phyloP scores from a whole-genome alignment of 139 green algal species.

The Micractinium conductrix region DNA sequence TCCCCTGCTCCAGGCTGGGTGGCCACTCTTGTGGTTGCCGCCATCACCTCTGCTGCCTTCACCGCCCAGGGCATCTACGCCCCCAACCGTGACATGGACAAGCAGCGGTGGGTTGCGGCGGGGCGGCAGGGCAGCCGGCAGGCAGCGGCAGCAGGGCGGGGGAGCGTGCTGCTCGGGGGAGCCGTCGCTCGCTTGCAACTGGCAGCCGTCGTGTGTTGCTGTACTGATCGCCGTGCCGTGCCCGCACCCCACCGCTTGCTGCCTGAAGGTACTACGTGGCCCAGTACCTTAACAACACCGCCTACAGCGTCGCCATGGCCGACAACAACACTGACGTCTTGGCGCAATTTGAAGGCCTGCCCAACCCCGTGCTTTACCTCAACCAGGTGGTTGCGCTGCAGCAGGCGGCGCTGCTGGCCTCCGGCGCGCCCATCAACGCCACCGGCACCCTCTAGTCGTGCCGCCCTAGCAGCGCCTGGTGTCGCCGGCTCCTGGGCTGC shows the following conservation, averaged over 20 bases:
- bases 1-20: slow-evolving; percentile 8
- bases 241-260: no score
- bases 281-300: neutral
- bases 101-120: no score
- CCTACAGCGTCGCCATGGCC: neutral
- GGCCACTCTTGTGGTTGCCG: slow-evolving; percentile 19
- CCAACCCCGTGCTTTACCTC: neutral
- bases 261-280: neutral
- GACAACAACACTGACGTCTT: no score
- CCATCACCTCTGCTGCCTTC: slow-evolving; percentile 28
- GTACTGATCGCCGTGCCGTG: no score
- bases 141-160: no score
- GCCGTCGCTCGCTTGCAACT: no score
- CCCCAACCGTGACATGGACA: neutral
- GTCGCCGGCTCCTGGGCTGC: no score
- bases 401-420: neutral
- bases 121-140: no score
- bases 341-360: neutral
- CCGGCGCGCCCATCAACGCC: neutral
- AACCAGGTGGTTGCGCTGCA: neutral
- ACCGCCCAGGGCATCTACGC: slow-evolving; percentile 39
- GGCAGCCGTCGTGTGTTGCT: no score
- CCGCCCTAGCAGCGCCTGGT: no score
- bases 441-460: no score
- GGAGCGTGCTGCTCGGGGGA: no score